A percentile compares a stretch with the other conserved stretches of the same genome.
phyloP scores from a whole-genome alignment of 1,284 basidiomycete species.

The Microbotryum scabiosae region DNA sequence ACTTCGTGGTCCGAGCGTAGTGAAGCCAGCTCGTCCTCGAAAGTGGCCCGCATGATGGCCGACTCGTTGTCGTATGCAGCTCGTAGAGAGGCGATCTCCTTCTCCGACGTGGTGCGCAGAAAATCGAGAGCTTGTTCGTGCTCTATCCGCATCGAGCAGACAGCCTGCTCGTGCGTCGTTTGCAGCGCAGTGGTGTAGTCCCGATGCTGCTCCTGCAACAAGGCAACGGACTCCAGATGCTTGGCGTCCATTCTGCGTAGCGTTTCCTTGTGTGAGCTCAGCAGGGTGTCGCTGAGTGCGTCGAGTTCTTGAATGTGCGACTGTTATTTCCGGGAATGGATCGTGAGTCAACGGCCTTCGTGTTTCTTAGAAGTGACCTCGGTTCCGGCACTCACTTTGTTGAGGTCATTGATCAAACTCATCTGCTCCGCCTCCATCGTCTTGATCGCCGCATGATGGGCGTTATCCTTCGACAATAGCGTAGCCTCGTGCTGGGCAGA shows the following conservation, averaged over 20 bases:
- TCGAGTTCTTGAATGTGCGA: too few species aligned
- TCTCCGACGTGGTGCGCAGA: conserved; percentile 38
- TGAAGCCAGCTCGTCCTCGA: neutral
- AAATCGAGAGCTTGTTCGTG: conserved; percentile 39
- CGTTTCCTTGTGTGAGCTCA: neutral
- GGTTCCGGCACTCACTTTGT: too few species aligned
- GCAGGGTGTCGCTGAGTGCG: conserved; percentile 20
- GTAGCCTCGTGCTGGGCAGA: too few species aligned
- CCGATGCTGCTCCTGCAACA: conserved; percentile 48
- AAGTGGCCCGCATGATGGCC: neutral
- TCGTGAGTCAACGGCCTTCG: too few species aligned
- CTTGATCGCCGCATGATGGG: too few species aligned
- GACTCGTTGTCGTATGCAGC: neutral
- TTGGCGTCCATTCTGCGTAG: too few species aligned
- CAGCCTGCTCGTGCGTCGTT: conserved; percentile 38
- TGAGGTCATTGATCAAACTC: too few species aligned
- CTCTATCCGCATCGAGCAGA: conserved; percentile 25
- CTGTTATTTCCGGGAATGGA: too few species aligned
- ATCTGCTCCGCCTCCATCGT: too few species aligned
- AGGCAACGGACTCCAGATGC: too few species aligned
- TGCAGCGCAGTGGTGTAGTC: conserved; percentile 46
- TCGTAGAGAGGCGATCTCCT: conserved; percentile 25
- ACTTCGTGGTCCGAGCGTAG: conserved; percentile 11
- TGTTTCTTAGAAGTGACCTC: too few species aligned
- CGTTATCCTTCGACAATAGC: too few species aligned